phyloP scores from a whole-genome alignment of 345 rosid species.

The Brassica cretica region DNA sequence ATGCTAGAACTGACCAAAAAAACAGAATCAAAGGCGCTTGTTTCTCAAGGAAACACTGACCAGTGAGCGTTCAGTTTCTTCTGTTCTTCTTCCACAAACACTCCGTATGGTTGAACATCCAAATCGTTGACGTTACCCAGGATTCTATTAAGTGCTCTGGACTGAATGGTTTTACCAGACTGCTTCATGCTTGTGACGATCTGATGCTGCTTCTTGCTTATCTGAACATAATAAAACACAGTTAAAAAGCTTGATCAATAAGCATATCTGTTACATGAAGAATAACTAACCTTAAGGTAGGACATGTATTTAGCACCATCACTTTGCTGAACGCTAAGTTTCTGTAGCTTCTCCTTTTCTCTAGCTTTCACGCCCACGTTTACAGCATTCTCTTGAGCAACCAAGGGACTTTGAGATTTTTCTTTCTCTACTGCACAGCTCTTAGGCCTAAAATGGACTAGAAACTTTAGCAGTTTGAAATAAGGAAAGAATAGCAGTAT shows the following conservation, averaged over 20 bases:
- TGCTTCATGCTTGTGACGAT: conserved; percentile 86
- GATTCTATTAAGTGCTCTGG: conserved; percentile 64
- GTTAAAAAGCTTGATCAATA: conserved; percentile 33
- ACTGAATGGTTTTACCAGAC: conserved; percentile 79
- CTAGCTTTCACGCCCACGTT: conserved; percentile 39
- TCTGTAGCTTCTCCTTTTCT: conserved; percentile 54
- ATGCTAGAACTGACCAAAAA: conserved; percentile 58
- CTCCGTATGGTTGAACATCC: conserved; percentile 81
- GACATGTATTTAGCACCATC: conserved; percentile 94
- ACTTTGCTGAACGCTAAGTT: conserved; percentile 49
- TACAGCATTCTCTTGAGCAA: conserved; percentile 44
- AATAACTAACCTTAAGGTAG: conserved; percentile 66
- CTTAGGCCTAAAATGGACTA: conserved; percentile 46
- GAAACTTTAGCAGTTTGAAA: conserved; percentile 25
- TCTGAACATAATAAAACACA: conserved; percentile 52
- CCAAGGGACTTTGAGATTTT: conserved; percentile 41
- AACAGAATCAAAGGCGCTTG: conserved; percentile 40
- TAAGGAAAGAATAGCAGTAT: conserved; percentile 3
- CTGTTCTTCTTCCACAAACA: conserved; percentile 73
- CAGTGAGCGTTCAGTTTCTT: conserved; percentile 69
- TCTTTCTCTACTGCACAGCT: conserved; percentile 41
- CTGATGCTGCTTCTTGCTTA: conserved; percentile 93
- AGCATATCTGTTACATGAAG: conserved; percentile 15
- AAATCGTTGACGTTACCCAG: conserved; percentile 67
- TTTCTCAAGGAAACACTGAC: conserved; percentile 52